A percentile compares a stretch with the other conserved stretches of the same genome.
Conservation (phyloP, 129 eudicot species). For the Rutidosis leptorrhynchoides region DNA sequence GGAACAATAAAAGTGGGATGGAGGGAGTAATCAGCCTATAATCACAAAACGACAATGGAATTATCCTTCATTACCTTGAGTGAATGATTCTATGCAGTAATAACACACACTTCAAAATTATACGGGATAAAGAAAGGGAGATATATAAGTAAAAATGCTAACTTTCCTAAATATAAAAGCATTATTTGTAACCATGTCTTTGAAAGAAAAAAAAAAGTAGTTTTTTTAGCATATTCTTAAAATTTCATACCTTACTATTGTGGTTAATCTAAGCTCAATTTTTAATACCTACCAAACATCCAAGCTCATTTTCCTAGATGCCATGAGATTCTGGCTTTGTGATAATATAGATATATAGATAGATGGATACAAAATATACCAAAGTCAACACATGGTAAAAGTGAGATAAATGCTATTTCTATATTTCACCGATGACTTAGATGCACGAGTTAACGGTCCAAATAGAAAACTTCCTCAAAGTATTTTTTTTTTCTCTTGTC, state of each 20-base stretch:
- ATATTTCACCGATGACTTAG: neutral
- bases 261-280: neutral
- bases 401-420: neutral
- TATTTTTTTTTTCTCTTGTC: neutral
- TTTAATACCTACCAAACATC: neutral
- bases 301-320: neutral
- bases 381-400: neutral
- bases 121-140: neutral
- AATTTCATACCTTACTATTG: neutral
- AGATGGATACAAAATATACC: no score
- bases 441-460: neutral
- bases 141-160: neutral
- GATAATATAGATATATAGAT: no score
- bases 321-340: neutral
- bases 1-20: no score
- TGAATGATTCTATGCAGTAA: no score
- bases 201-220: neutral
- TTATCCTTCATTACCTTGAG: no score
- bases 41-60: no score
- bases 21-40: no score
- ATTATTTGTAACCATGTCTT: neutral
- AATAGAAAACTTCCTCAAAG: neutral
- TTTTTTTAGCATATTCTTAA: neutral
- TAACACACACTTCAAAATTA: neutral
- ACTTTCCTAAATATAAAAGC: neutral